phyloP scores from a whole-genome alignment of 2,329 filamentous ascomycete genomes.

The Nemania abortiva region DNA sequence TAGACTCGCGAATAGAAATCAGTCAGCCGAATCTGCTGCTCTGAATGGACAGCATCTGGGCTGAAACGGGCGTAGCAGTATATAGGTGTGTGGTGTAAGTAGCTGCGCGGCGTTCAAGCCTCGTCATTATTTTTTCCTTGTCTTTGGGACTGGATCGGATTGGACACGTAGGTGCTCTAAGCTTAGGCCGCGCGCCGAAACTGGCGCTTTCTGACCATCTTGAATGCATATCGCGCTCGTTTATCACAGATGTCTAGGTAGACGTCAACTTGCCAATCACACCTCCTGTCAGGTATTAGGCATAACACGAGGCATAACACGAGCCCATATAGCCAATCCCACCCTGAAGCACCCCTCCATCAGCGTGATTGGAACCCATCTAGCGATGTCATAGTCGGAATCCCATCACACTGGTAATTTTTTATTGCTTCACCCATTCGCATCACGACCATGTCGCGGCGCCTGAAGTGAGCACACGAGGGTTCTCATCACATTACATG shows the following conservation, averaged over 20 bases:
- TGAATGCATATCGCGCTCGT: conserved; percentile 24
- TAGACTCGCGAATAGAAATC: conserved; percentile 34
- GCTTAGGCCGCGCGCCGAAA: conserved; percentile 17
- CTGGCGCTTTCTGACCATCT: conserved; percentile 32
- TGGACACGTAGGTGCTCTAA: conserved; percentile 15
- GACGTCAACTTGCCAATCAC: conserved; percentile 18
- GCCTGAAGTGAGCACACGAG: conserved; percentile 22
- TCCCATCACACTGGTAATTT: conserved; percentile 19
- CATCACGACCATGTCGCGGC: conserved; percentile 14
- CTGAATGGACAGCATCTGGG: conserved; percentile 32
- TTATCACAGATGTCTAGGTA: conserved; percentile 8
- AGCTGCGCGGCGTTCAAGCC: conserved; percentile 17
- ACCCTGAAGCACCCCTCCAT: conserved; percentile 32
- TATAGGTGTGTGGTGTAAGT: conserved; percentile 25
- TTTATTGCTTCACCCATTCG: conserved; percentile 22
- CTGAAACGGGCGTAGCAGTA: conserved; percentile 30
- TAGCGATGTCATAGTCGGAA: conserved; percentile 17
- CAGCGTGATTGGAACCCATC: conserved; percentile 21
- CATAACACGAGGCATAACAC: conserved; percentile 15
- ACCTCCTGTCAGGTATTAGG: conserved; percentile 15
- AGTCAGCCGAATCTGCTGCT: conserved; percentile 4
- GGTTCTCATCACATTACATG: conserved; percentile 20
- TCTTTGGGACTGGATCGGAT: background rate
- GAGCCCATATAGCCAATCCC: conserved; percentile 28
- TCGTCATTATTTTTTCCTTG: conserved; percentile 2